phyloP scores from a whole-genome alignment of 225 moss, liverwort and hornwort genomes.

The Bryum argenteum region DNA sequence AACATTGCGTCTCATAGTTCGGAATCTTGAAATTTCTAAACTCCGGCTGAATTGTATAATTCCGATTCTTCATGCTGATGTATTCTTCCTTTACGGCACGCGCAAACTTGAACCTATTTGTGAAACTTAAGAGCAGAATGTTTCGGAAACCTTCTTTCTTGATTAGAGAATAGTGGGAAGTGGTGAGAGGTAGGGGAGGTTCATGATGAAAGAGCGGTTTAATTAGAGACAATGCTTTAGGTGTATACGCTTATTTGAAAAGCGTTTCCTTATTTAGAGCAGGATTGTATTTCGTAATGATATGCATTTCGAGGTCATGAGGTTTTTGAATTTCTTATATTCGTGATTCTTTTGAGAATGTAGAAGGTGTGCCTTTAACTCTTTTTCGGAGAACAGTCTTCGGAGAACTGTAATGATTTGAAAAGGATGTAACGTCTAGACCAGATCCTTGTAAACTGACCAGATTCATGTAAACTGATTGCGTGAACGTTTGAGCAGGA shows the following conservation, averaged over 20 bases:
- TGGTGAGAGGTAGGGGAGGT: background rate
- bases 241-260: too few relatives aligned
- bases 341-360: constrained; percentile 3
- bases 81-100: too few relatives aligned
- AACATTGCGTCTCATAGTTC: background rate
- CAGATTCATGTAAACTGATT: constrained; percentile 20
- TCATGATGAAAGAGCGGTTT: constrained; percentile 11
- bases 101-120: background rate
- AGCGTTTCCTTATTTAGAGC: background rate
- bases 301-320: constrained; percentile 11
- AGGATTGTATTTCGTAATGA: constrained; percentile 4
- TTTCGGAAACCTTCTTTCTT: constrained; percentile 2
- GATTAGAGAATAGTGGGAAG: background rate
- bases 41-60: background rate
- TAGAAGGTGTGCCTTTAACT: constrained; percentile 2
- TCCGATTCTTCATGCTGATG: too few relatives aligned
- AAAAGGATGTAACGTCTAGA: constrained; percentile 2
- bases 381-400: background rate
- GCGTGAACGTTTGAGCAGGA: constrained; percentile 46
- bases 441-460: constrained; percentile 10
- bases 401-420: constrained; percentile 12
- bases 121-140: background rate
- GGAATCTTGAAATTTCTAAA: background rate
- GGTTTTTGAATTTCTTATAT: background rate
- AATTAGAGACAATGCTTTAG: background rate